Evolutionary conservation across 805 yeast genomes (phyloP).

Genomic region (Candida bentonensis): DNA sequence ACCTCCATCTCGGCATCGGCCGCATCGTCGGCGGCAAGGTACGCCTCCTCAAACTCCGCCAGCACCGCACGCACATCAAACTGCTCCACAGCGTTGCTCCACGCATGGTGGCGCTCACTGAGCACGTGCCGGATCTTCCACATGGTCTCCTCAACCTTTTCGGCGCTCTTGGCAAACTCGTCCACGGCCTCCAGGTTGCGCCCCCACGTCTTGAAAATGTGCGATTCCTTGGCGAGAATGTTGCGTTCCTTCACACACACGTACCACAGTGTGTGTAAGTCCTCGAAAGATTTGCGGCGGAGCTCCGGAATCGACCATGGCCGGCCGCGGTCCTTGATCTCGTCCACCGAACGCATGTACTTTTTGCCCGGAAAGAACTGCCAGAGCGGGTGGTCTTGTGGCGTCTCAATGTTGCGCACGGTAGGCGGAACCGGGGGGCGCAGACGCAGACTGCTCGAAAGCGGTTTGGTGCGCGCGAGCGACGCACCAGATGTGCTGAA

Average conservation of each 20-base stretch:
- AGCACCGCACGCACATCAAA: conserved; percentile 32
- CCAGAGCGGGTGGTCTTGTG: conserved; percentile 90
- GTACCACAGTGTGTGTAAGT: conserved; percentile 86
- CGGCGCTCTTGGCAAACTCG: conserved; percentile 22
- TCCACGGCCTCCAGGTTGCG: conserved; percentile 8
- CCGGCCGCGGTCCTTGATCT: conserved; percentile 33
- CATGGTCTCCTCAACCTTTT: conserved; percentile 46
- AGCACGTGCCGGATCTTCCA: conserved; percentile 75
- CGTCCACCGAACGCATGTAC: conserved; percentile 45
- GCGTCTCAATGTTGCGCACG: conserved; percentile 51
- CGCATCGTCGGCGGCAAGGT: conserved; percentile 38
- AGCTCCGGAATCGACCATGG: conserved; percentile 83
- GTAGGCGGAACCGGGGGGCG: conserved; percentile 82
- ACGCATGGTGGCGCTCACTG: conserved; percentile 69
- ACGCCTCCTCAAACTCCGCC: conserved; percentile 41
- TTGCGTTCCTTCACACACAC: conserved; percentile 74
- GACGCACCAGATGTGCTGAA: no score
- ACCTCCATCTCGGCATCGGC: conserved; percentile 50
- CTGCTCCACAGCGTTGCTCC: conserved; percentile 39
- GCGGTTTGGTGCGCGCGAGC: background rate
- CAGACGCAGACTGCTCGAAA: conserved; percentile 32
- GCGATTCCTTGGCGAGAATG: conserved; percentile 57
- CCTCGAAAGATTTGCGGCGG: conserved; percentile 83
- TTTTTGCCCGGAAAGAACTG: conserved; percentile 62
- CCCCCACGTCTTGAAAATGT: conserved; percentile 32